These are phyloP conservation scores for Psilocybe mexicana DNA, from an alignment of 1,284 basidiomycete species.

Conservation along the genomic window DNA sequence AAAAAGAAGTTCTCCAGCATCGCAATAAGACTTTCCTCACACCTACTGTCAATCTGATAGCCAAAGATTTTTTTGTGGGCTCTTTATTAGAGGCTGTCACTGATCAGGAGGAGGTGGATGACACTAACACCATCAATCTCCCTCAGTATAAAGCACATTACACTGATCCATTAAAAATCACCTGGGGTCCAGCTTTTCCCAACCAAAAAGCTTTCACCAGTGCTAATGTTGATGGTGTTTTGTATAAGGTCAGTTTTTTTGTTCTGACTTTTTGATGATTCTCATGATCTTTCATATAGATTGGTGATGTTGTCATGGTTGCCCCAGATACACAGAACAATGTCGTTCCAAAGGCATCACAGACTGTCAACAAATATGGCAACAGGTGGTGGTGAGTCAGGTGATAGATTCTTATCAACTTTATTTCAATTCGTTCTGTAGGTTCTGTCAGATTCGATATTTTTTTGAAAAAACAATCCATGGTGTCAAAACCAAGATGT, in stretches of 20 bases:
- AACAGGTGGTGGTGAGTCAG: conserved; percentile 54
- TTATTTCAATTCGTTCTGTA: conserved; percentile 26
- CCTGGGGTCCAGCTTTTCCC: conserved; percentile 43
- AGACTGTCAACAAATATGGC: conserved; percentile 46
- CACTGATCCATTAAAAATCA: conserved; percentile 45
- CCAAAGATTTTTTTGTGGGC: conserved; percentile 48
- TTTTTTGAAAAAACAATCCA: conserved; percentile 40
- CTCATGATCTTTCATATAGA: conserved; percentile 34
- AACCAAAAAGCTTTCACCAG: conserved; percentile 39
- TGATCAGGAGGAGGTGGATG: conserved; percentile 12
- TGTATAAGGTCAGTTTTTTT: conserved; percentile 46
- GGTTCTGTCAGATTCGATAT: conserved; percentile 66
- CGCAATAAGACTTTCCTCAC: conserved; percentile 46
- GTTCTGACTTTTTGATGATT: not conserved
- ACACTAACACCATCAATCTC: conserved; percentile 10
- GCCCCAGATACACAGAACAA: conserved; percentile 37
- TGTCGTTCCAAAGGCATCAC: conserved; percentile 31
- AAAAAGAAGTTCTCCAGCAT: conserved; percentile 41
- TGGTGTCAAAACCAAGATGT: conserved; percentile 38
- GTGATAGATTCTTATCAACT: not conserved
- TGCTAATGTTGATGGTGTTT: conserved; percentile 53
- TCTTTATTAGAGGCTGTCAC: conserved; percentile 35
- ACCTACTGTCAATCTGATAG: conserved; percentile 45
- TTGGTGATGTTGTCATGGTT: conserved; percentile 63
- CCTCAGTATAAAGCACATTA: conserved; percentile 37